Base-by-base conservation (phyloP, 176 grass and related monocot species). In the Oryza longistaminata region DNA sequence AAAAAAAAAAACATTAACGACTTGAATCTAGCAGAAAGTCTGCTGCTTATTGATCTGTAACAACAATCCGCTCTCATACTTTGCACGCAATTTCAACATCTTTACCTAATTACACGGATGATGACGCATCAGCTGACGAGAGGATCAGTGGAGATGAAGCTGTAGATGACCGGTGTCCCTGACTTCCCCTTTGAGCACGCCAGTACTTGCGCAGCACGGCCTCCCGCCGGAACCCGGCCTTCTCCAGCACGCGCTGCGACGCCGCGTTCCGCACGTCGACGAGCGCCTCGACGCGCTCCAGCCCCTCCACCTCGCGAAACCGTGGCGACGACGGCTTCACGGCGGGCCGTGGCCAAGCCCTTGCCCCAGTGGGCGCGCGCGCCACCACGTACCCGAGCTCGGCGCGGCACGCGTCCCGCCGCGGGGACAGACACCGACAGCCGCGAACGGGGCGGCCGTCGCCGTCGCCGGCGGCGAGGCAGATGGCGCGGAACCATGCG, bases 221-320 rank as follows among this genome's bases (percentile, higher is more conserved):
- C 65, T 97, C 92, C 66, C 89, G 74, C 40, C n/a, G 45, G 79
- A 97, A 97, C 58, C 95, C 95, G 73, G 75, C 86, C 85, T 97
- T 97, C 95, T 93, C 84, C 68, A 97, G 82, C 79, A 97, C 92
- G 71, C 87, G 92, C 85, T 97, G 95, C 25, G 92, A 94, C 25
- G 81, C 92, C 33, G 17, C 78, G 81, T 97, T 91, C 11, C 55
- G 43, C 19, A 91, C 88, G 50, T 93, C 90, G 44, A 97, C 95
- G 17, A 93, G 69, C 74, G 90, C 90, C 82, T 94, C 90, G 22
- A 97, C 76, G 78, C 94, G 89, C 81, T 86, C 81, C 85, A 97
- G 76, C 7, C 86, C 88, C 45, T 83, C 73, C 67, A 94, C 22
- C 19, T 92, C 92, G 2, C 0, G 81, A 97, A 94, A 78, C 77